phyloP scores from a whole-genome alignment of 1,139 yeast genomes.

The Yamadazyma triangularis region DNA sequence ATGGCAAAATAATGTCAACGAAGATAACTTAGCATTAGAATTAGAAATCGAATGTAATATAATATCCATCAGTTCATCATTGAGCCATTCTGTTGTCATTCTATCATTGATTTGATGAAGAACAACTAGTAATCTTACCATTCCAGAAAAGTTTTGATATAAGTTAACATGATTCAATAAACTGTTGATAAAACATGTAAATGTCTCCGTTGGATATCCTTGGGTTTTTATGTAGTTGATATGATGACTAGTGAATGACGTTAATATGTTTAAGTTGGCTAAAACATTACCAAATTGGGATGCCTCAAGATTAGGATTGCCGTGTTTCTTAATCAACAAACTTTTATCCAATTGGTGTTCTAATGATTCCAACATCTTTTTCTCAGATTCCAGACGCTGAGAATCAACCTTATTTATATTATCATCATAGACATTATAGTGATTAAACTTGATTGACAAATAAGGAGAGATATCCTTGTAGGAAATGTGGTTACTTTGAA shows the following conservation, averaged over 20 bases:
- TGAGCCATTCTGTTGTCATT: constrained; percentile 20
- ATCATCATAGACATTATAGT: constrained; percentile 20
- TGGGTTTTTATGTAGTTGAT: constrained; percentile 18
- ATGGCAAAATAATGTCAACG: constrained; percentile 20
- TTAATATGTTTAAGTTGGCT: constrained; percentile 24
- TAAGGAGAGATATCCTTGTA: constrained; percentile 29
- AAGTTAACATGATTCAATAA: constrained; percentile 31
- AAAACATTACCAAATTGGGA: constrained; percentile 29
- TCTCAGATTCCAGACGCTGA: too few species aligned
- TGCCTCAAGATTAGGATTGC: constrained; percentile 18
- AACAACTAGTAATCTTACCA: constrained; percentile 18
- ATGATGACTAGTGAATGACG: constrained; percentile 22
- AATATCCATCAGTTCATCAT: constrained; percentile 28
- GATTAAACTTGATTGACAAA: constrained; percentile 27
- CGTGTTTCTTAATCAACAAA: constrained; percentile 8
- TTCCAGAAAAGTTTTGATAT: constrained; percentile 34
- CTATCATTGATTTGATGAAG: constrained; percentile 16
- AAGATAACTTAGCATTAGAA: constrained; percentile 25
- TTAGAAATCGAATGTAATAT: constrained; percentile 24
- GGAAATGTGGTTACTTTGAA: constrained; percentile 9
- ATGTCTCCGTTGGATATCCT: constrained; percentile 16
- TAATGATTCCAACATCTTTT: too few species aligned
- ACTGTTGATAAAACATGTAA: constrained; percentile 32
- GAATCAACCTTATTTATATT: constrained; percentile 14
- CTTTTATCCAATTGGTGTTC: constrained; percentile 4